Evolutionary conservation across 2,329 filamentous ascomycete genomes (phyloP).

Genomic region (Amphichorda felina): DNA sequence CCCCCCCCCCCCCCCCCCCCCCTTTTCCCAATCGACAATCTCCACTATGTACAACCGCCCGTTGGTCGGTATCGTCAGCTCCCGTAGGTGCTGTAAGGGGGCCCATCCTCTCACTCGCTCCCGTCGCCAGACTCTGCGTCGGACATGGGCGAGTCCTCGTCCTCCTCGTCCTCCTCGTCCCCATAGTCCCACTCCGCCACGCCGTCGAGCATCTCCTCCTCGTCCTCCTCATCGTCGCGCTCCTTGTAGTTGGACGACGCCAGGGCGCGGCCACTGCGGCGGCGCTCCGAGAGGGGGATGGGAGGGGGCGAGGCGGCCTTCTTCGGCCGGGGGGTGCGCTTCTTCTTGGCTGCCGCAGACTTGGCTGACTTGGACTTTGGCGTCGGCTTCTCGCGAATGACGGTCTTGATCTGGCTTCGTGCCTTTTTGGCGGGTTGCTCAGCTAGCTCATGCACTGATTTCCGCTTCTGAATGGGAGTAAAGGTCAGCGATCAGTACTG

Average conservation of each 20-base stretch:
- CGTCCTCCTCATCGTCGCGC: slow-evolving; percentile 44
- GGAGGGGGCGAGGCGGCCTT: slow-evolving; percentile 13
- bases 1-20: no score
- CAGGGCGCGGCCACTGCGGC: slow-evolving; percentile 42
- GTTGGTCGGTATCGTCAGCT: slow-evolving; percentile 9
- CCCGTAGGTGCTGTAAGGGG: no score
- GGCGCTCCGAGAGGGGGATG: slow-evolving; percentile 31
- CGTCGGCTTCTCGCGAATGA: slow-evolving; percentile 22
- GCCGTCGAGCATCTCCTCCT: slow-evolving; percentile 49
- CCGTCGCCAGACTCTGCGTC: slow-evolving; percentile 6
- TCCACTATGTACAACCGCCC: no score
- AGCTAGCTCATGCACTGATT: slow-evolving; percentile 35
- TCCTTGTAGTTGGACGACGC: slow-evolving; percentile 39
- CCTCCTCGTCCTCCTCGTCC: slow-evolving; percentile 7
- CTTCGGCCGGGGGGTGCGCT: slow-evolving; percentile 15
- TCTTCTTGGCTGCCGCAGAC: slow-evolving; percentile 18
- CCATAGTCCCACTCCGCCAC: slow-evolving; percentile 47
- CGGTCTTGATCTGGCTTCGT: slow-evolving; percentile 23
- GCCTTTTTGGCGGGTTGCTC: slow-evolving; percentile 28
- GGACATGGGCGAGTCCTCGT: slow-evolving; percentile 2
- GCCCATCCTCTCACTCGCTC: slow-evolving; percentile 3
- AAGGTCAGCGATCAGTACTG: slow-evolving; percentile 11
- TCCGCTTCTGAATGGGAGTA: slow-evolving; percentile 39
- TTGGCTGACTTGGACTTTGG: slow-evolving; percentile 21
- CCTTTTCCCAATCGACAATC: no score